Conservation (phyloP, 2,329 filamentous ascomycete species). For the Pleomassaria siparia region DNA sequence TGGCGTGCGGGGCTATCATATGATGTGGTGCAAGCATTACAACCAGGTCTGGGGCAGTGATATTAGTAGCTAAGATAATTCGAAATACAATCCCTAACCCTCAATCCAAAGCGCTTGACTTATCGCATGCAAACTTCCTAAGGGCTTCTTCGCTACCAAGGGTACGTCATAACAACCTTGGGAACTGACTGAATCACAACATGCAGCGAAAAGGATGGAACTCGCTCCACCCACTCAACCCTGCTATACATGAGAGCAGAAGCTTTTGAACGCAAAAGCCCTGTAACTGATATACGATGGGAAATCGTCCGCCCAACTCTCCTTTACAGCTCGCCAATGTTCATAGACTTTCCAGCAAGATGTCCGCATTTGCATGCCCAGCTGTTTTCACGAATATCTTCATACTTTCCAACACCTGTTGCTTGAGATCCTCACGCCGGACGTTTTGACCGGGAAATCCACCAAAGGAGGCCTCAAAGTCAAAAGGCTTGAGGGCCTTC, state of each 20-base stretch:
- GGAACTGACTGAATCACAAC: too few relatives aligned
- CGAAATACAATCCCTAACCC: neutral
- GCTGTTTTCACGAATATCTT: slow-evolving; percentile 66
- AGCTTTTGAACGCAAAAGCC: too few relatives aligned
- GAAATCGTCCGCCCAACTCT: neutral
- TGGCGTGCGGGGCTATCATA: neutral
- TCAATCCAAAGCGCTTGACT: neutral
- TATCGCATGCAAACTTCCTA: too few relatives aligned
- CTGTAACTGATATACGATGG: too few relatives aligned
- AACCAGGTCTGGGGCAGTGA: neutral
- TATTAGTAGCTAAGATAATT: slow-evolving; percentile 1
- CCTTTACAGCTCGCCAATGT: neutral
- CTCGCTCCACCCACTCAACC: too few relatives aligned
- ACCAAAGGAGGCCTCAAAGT: slow-evolving; percentile 68
- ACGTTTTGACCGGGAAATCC: slow-evolving; percentile 68
- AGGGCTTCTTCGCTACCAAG: too few relatives aligned
- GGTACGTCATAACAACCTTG: too few relatives aligned
- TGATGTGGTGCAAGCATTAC: neutral
- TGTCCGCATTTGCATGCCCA: slow-evolving; percentile 49
- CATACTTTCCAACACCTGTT: slow-evolving; percentile 72
- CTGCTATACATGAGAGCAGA: too few relatives aligned
- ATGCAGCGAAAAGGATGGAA: too few relatives aligned
- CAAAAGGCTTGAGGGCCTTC: slow-evolving; percentile 61
- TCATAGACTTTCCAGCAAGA: slow-evolving; percentile 37
- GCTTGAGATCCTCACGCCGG: slow-evolving; percentile 57